phyloP scores from a whole-genome alignment of 305 asterid species.

The Fraxinus ornus region DNA sequence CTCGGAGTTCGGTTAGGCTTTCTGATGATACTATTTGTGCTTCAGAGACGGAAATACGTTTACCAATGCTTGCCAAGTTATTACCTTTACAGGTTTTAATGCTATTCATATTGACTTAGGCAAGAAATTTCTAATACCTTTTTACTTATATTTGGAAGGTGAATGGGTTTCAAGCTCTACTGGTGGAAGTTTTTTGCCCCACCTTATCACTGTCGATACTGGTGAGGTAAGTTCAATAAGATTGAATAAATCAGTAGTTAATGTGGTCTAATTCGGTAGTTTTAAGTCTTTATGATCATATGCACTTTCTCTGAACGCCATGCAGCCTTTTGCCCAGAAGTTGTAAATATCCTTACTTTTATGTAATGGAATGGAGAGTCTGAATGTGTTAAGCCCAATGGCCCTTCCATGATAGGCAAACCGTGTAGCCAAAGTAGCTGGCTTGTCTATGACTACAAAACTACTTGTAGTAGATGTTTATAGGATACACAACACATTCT shows the following conservation, averaged over 20 bases:
- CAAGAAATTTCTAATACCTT: background rate
- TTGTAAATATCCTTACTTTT: background rate
- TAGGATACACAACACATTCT: background rate
- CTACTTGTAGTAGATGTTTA: background rate
- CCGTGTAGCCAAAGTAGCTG: background rate
- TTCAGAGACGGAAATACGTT: background rate
- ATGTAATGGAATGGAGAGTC: background rate
- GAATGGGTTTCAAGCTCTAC: slow-evolving; percentile 54
- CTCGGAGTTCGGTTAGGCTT: background rate
- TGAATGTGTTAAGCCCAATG: background rate
- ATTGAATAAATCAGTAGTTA: background rate
- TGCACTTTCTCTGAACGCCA: background rate
- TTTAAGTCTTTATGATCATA: background rate
- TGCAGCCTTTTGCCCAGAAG: background rate
- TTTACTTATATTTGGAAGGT: slow-evolving; percentile 30
- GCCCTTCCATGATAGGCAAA: background rate
- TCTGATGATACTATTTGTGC: background rate
- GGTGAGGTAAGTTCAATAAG: slow-evolving; percentile 50
- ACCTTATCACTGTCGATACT: slow-evolving; percentile 52
- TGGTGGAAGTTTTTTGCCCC: slow-evolving; percentile 70
- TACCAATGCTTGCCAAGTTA: too few species aligned
- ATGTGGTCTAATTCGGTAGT: background rate
- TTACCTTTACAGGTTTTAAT: too few species aligned
- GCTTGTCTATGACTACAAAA: background rate
- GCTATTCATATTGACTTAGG: too few species aligned